A percentile compares a stretch with the other conserved stretches of the same genome.
These are phyloP conservation scores for Wallacemonas sp. DNA, from an alignment of 208 protist species.

Conservation along the genomic window DNA sequence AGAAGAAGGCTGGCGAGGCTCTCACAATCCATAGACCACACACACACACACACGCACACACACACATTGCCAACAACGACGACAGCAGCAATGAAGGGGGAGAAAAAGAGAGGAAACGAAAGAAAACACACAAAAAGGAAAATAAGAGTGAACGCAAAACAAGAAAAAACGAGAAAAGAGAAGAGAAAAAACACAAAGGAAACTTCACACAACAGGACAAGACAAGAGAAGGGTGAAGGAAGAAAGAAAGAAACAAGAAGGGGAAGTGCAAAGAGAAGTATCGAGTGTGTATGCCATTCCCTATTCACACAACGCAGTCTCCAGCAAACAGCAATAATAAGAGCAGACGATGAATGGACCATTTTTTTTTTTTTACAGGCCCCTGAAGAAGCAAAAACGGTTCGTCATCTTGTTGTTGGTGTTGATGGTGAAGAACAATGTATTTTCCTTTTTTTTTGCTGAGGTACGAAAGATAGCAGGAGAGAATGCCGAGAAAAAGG, in stretches of 20 bases:
- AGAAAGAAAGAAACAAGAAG: slow-evolving; percentile 20
- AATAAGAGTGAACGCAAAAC: neutral
- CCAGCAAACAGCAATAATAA: no score
- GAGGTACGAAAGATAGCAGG: no score
- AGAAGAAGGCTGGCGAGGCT: no score
- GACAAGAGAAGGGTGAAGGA: slow-evolving; percentile 14
- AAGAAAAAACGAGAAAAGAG: slow-evolving; percentile 3
- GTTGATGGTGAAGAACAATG: no score
- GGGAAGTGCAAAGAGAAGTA: neutral
- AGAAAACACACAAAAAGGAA: neutral
- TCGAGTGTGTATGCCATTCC: neutral
- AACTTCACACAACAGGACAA: slow-evolving; percentile 2
- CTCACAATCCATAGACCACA: neutral
- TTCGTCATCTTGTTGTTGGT: no score
- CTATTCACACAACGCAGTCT: no score
- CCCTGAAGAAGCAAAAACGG: no score
- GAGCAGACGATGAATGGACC: no score
- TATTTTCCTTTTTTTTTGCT: no score
- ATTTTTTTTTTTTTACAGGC: no score
- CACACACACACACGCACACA: neutral
- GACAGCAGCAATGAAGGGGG: slow-evolving; percentile 5
- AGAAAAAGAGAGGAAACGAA: slow-evolving; percentile 16
- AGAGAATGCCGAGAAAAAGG: no score
- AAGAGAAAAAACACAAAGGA: slow-evolving; percentile 2
- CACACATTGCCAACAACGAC: neutral